Conservation (phyloP, 495 filamentous ascomycete species). For the Sordaria brevicollis region DNA sequence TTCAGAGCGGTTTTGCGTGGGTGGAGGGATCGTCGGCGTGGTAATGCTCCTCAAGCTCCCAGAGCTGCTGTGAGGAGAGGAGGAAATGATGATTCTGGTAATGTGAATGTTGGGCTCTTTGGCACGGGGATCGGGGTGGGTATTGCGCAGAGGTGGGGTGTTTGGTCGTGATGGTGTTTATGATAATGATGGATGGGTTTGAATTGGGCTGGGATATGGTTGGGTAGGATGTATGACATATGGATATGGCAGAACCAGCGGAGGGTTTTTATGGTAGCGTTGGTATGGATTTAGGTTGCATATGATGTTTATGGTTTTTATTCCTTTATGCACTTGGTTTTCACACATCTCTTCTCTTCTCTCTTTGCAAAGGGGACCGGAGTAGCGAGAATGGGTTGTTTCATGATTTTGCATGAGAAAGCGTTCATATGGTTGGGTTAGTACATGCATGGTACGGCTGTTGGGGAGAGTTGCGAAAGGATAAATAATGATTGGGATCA, state of each 20-base stretch:
- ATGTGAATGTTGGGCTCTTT: background rate
- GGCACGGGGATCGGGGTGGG: background rate
- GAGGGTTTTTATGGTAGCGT: background rate
- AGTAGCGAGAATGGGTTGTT: background rate
- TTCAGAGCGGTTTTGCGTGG: too few species aligned
- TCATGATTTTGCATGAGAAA: background rate
- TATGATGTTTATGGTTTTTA: background rate
- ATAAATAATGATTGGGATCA: too few species aligned
- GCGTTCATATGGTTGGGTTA: background rate
- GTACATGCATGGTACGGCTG: background rate
- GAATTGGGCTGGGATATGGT: background rate
- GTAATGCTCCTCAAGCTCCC: too few species aligned
- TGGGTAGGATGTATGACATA: background rate
- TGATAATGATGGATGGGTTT: background rate
- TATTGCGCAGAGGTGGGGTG: background rate
- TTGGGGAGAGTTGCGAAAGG: too few species aligned
- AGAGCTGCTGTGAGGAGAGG: background rate
- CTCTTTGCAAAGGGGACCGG: background rate
- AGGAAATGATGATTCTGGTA: background rate
- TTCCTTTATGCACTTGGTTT: background rate
- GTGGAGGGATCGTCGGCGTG: too few species aligned
- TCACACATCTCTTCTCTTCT: too few species aligned
- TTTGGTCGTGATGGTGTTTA: background rate
- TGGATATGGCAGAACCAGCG: background rate
- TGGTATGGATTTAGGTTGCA: background rate